phyloP scores from a whole-genome alignment of 352 stramenopile genomes.

The Lagenidium giganteum region DNA sequence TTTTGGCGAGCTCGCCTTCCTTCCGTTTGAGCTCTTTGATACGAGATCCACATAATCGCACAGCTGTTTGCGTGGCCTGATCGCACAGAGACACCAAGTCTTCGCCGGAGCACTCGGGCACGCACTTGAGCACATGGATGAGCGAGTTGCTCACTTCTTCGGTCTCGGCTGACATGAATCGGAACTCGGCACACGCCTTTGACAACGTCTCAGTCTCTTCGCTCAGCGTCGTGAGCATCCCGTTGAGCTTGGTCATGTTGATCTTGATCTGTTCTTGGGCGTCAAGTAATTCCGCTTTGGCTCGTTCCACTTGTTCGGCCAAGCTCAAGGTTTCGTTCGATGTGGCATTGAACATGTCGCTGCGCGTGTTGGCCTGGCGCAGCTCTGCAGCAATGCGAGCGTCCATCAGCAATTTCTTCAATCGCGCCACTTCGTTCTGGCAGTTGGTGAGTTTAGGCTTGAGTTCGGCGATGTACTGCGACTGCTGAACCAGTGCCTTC shows the following conservation, averaged over 20 bases:
- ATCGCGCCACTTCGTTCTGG: conserved; percentile 29
- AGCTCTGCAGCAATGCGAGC: conserved; percentile 38
- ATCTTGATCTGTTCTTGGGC: conserved; percentile 38
- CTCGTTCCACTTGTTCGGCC: conserved; percentile 25
- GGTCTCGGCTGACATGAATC: conserved; percentile 24
- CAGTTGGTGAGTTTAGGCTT: conserved; percentile 25
- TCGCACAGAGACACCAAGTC: conserved; percentile 38
- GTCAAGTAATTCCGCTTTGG: conserved; percentile 35
- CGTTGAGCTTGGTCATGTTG: conserved; percentile 39
- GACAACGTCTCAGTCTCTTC: conserved; percentile 41
- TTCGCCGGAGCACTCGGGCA: conserved; percentile 45
- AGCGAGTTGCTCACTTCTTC: conserved; percentile 16
- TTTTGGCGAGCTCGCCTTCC: conserved; percentile 44
- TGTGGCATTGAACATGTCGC: no score
- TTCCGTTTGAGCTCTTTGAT: conserved; percentile 45
- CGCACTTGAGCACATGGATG: conserved; percentile 19
- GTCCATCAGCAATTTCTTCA: conserved; percentile 43
- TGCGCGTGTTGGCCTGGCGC: conserved; percentile 19
- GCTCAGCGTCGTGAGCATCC: conserved; percentile 36
- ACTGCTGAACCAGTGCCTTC: conserved; percentile 26
- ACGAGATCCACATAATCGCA: conserved; percentile 40
- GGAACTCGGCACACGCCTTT: conserved; percentile 22
- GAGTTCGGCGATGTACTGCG: conserved; percentile 30
- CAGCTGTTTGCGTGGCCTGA: conserved; percentile 31
- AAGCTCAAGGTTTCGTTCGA: not conserved